Evolutionary conservation across 2,329 filamentous ascomycete genomes (phyloP).

Genomic region (Ascochyta lentis): DNA sequence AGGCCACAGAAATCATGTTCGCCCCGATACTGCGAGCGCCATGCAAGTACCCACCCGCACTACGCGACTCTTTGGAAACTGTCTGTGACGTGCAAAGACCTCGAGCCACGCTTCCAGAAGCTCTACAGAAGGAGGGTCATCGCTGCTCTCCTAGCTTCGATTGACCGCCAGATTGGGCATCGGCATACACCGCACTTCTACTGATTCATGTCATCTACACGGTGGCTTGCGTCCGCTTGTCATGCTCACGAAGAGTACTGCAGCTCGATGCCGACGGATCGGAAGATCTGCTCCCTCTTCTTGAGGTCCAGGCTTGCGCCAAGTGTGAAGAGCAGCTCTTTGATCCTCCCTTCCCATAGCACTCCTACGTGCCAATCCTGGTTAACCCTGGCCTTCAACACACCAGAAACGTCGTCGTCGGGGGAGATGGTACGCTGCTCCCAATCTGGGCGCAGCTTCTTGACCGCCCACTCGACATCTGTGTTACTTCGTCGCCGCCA

Average conservation of each 20-base stretch:
- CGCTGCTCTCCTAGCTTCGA: constrained; percentile 8
- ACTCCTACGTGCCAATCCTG: constrained; percentile 86
- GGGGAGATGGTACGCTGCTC: constrained; percentile 39
- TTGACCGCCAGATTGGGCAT: constrained; percentile 14
- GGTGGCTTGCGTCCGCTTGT: constrained; percentile 4
- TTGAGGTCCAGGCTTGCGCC: constrained; percentile 85
- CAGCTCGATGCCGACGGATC: constrained; percentile 77
- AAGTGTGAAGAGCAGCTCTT: constrained; percentile 90
- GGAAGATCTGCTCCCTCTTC: constrained; percentile 76
- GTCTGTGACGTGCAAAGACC: constrained; percentile 19
- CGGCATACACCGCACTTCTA: constrained; percentile 7
- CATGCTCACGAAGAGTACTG: constrained; percentile 76
- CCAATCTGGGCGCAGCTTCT: constrained; percentile 54
- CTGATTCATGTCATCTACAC: constrained; percentile 11
- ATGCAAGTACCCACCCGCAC: constrained; percentile 21
- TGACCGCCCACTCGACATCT: constrained; percentile 54
- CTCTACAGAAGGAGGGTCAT: constrained; percentile 17
- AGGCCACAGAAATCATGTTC: constrained; percentile 25
- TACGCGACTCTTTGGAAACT: constrained; percentile 29
- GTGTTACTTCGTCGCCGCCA: constrained; percentile 70
- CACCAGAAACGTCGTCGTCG: constrained; percentile 77
- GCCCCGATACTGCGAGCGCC: constrained; percentile 8
- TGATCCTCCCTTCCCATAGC: constrained; percentile 90
- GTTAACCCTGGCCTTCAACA: constrained; percentile 88
- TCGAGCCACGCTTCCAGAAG: constrained; percentile 28